Conservation (phyloP, 495 filamentous ascomycete genomes). For the Choiromyces venosus region DNA sequence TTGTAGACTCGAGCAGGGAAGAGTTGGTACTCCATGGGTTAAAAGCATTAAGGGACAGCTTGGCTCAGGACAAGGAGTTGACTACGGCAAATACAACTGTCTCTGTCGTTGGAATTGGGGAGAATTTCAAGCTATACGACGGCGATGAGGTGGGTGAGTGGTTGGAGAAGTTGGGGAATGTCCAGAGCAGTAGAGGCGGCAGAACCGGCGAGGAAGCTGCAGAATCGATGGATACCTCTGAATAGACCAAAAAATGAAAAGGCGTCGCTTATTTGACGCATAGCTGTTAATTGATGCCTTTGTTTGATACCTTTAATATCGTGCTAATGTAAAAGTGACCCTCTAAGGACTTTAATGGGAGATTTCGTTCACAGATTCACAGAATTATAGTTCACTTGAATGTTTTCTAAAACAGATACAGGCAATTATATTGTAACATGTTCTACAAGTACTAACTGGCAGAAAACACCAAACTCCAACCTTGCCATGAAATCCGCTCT, state of each 20-base stretch:
- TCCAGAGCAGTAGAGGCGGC: constrained; percentile 47
- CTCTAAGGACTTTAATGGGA: not conserved
- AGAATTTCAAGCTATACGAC: constrained; percentile 89
- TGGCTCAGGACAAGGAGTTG: constrained; percentile 94
- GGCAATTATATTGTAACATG: not conserved
- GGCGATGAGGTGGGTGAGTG: constrained; percentile 76
- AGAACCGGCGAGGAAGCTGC: constrained; percentile 30
- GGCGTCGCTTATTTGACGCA: not conserved
- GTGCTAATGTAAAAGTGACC: not conserved
- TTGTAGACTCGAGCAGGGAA: constrained; percentile 65
- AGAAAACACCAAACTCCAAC: not conserved
- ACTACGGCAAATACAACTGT: constrained; percentile 94
- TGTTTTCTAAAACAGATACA: not conserved
- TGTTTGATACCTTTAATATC: not conserved
- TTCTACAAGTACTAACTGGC: not conserved
- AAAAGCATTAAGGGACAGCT: constrained; percentile 85
- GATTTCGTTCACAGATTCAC: not conserved
- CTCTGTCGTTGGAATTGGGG: constrained; percentile 66
- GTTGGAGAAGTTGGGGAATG: constrained; percentile 61
- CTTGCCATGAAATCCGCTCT: not conserved
- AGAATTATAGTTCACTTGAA: not conserved
- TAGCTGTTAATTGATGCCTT: not conserved
- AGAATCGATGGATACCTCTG: constrained; percentile 80
- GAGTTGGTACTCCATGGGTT: constrained; percentile 87
- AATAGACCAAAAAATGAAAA: constrained; percentile 45